phyloP scores from a whole-genome alignment of 495 filamentous ascomycete genomes.

The Terfezia claveryi region DNA sequence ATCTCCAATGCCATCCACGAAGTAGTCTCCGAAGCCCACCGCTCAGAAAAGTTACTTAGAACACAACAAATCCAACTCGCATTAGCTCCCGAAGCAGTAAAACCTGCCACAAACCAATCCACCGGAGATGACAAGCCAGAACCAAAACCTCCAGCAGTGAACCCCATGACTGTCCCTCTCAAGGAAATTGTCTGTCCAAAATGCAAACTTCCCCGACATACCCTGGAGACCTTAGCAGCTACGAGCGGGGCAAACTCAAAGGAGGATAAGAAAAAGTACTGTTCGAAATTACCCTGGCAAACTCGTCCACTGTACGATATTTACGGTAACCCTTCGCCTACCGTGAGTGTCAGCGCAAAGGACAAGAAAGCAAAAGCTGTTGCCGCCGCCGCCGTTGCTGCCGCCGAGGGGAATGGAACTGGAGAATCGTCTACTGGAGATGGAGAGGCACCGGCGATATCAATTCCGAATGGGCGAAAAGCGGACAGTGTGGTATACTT shows the following conservation, averaged over 20 bases:
- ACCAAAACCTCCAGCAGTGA: constrained; percentile 3
- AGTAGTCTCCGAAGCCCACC: constrained; percentile 23
- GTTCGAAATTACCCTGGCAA: constrained; percentile 12
- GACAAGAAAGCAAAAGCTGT: constrained; percentile 5
- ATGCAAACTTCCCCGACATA: constrained; percentile 14
- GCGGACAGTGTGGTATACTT: constrained; percentile 6
- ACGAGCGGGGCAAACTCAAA: neutral
- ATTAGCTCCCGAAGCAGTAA: neutral
- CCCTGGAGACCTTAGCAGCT: constrained; percentile 2
- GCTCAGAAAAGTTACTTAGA: constrained; percentile 25
- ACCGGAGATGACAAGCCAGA: neutral
- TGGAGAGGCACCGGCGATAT: neutral
- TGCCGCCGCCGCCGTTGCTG: neutral
- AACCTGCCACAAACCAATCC: no score
- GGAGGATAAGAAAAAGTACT: constrained; percentile 15
- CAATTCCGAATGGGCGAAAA: constrained; percentile 8
- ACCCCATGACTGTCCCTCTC: constrained; percentile 11
- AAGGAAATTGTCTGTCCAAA: constrained; percentile 14
- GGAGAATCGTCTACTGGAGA: constrained; percentile 1
- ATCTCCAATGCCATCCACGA: constrained; percentile 26
- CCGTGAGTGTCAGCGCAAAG: constrained; percentile 6
- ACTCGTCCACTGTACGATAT: constrained; percentile 11
- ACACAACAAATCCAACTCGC: constrained; percentile 12
- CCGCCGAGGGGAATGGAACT: neutral
- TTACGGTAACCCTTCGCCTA: constrained; percentile 18